Conservation (phyloP, 2,329 filamentous ascomycete species). For the Thielaviopsis populi region DNA sequence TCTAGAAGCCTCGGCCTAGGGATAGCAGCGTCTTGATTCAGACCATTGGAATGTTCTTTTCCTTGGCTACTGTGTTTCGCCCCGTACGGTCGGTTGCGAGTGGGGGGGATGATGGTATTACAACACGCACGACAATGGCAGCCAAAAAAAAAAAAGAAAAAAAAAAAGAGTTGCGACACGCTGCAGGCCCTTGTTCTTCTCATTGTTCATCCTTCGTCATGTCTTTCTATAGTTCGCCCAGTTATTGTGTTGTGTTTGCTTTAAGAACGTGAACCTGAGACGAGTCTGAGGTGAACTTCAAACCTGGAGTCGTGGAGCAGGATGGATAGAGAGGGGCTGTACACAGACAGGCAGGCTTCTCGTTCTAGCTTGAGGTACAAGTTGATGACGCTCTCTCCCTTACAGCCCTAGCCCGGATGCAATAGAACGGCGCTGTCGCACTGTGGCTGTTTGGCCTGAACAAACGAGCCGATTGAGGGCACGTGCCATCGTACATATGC, state of each 20-base stretch:
- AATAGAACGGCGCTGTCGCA: neutral
- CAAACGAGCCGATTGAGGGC: neutral
- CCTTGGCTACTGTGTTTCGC: neutral
- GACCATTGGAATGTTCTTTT: neutral
- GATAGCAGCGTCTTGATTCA: neutral
- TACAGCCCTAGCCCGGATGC: neutral
- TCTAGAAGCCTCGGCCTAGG: neutral
- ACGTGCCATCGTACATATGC: neutral
- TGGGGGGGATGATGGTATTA: neutral
- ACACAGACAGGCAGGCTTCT: neutral
- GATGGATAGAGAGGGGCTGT: neutral
- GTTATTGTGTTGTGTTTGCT: neutral
- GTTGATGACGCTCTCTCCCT: neutral
- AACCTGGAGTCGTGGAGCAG: neutral
- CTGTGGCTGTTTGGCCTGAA: neutral
- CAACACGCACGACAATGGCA: neutral
- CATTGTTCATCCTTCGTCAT: neutral
- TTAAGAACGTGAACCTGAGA: neutral
- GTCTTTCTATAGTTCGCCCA: neutral
- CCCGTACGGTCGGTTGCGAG: neutral
- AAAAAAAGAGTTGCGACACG: neutral
- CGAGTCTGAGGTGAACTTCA: neutral
- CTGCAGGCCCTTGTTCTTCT: neutral
- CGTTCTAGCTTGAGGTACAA: neutral
- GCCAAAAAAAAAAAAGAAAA: neutral